Evolutionary conservation across 176 grass and related monocot species (phyloP).

Genomic region (Themeda triandra): DNA sequence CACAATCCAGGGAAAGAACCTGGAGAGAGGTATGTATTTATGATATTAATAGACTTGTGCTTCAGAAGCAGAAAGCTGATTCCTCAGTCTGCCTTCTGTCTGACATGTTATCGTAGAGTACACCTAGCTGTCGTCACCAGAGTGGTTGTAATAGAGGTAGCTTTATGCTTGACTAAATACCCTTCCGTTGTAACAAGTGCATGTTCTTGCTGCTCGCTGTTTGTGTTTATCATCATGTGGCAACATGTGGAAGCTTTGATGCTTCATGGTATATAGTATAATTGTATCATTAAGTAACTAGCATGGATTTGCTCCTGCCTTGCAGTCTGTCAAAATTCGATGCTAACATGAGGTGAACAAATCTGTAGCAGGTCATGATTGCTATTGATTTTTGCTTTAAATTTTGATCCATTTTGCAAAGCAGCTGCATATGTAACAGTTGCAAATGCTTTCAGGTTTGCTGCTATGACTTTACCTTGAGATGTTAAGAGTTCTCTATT

Average conservation of each 20-base stretch:
- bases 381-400: background rate
- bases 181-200: conserved; percentile 24
- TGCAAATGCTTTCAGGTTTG: background rate
- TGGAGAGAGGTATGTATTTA: conserved; percentile 46
- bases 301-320: background rate
- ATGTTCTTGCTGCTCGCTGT: conserved; percentile 28
- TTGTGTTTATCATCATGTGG: conserved; percentile 28
- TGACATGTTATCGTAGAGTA: conserved; percentile 45
- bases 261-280: conserved; percentile 40
- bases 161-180: conserved; percentile 31
- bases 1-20: conserved; percentile 24
- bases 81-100: background rate
- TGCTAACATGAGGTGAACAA: background rate
- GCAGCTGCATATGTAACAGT: background rate
- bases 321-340: background rate
- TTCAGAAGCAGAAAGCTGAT: conserved; percentile 35
- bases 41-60: conserved; percentile 32
- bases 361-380: background rate
- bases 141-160: conserved; percentile 32
- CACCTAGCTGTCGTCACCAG: conserved; percentile 18
- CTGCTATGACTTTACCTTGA: background rate
- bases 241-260: conserved; percentile 19
- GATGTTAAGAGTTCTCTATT: background rate
- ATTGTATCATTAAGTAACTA: conserved; percentile 23
- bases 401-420: background rate